phyloP scores from a whole-genome alignment of 768 basidiomycete species.

The Termitomyces eurrhizus region DNA sequence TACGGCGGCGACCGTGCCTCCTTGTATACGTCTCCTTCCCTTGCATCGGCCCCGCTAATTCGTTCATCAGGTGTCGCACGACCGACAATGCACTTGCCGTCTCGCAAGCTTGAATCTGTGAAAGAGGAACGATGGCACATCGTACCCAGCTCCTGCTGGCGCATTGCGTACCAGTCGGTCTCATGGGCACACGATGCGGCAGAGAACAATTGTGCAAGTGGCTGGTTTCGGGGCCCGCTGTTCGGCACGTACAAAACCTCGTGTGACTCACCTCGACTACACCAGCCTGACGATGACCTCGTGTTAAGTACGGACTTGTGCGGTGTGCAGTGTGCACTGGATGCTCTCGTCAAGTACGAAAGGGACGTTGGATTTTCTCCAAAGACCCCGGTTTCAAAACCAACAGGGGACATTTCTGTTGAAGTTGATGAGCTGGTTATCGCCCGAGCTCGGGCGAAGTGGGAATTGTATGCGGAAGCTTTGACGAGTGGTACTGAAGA shows the following conservation, averaged over 20 bases:
- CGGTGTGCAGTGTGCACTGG: slow-evolving; percentile 35
- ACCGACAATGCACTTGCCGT: slow-evolving; percentile 22
- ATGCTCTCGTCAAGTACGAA: slow-evolving; percentile 37
- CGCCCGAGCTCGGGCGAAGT: slow-evolving; percentile 30
- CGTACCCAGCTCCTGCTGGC: slow-evolving; percentile 36
- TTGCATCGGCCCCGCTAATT: slow-evolving; percentile 2
- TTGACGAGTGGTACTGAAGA: slow-evolving; percentile 26
- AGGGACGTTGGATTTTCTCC: slow-evolving; percentile 37
- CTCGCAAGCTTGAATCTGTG: slow-evolving; percentile 16
- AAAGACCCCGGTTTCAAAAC: slow-evolving; percentile 5
- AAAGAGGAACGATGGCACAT: slow-evolving; percentile 38
- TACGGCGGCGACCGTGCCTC: slow-evolving; percentile 22
- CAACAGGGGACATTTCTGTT: slow-evolving; percentile 13
- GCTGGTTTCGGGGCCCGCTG: slow-evolving; percentile 31
- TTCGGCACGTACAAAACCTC: slow-evolving; percentile 17
- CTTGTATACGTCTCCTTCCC: slow-evolving; percentile 21
- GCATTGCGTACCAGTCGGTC: slow-evolving; percentile 32
- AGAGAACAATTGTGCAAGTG: slow-evolving; percentile 22
- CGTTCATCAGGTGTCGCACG: slow-evolving; percentile 7
- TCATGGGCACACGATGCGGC: slow-evolving; percentile 35
- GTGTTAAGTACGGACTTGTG: slow-evolving; percentile 35
- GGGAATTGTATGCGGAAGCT: slow-evolving; percentile 38
- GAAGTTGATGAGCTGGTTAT: slow-evolving; percentile 32
- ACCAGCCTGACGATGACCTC: slow-evolving; percentile 15
- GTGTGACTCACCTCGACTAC: slow-evolving; percentile 8